These are phyloP conservation scores for Ganoderma multipileum DNA, from an alignment of 1,284 basidiomycete species.

Conservation along the genomic window DNA sequence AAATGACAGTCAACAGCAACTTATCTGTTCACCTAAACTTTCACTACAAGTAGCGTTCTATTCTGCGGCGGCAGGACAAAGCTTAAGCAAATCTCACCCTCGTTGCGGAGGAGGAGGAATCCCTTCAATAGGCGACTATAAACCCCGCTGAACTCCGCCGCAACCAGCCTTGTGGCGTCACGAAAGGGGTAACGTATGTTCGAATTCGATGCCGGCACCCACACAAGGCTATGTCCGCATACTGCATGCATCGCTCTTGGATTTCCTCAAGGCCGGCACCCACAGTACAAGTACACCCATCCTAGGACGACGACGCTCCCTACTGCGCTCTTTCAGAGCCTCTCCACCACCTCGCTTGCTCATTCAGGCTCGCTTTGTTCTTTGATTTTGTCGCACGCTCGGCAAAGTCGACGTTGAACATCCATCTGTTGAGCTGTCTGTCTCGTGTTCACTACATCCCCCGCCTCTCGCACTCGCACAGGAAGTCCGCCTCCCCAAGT, in stretches of 20 bases:
- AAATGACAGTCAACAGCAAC: no score
- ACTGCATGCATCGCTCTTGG: neutral
- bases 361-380: conserved; percentile 5
- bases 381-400: conserved; percentile 5
- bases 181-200: neutral
- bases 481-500: neutral
- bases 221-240: neutral
- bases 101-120: no score
- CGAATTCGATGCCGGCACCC: neutral
- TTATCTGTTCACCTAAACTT: neutral
- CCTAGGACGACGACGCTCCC: neutral
- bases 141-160: conserved; percentile 1
- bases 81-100: neutral
- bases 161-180: neutral
- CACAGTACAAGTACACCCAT: neutral
- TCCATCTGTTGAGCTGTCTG: neutral
- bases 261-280: neutral
- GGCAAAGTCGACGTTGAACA: neutral
- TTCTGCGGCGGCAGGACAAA: neutral
- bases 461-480: neutral
- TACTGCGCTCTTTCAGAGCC: neutral
- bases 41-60: neutral
- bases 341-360: neutral
- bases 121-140: neutral
- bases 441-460: neutral